Percentiles rank a stretch among this genome's conserved stretches.
phyloP scores from a whole-genome alignment of 805 yeast species.

The Nakazawaea laoshanensis region DNA sequence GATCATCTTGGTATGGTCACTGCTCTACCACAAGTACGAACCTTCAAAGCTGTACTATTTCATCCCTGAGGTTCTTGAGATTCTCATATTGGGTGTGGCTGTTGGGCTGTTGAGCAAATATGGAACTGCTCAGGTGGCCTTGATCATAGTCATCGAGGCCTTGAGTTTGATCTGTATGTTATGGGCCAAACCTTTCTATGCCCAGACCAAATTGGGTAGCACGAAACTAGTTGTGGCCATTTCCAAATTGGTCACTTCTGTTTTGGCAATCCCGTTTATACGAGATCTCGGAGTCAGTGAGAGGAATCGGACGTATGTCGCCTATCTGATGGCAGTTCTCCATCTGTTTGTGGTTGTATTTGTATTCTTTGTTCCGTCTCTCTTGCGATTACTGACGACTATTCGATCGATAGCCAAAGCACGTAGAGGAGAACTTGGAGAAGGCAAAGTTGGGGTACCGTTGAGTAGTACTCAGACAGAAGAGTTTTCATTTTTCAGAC shows the following conservation, averaged over 20 bases:
- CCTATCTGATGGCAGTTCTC: slow-evolving; percentile 32
- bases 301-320: slow-evolving; percentile 29
- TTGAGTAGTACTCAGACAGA: neutral
- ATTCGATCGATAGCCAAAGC: slow-evolving; percentile 12
- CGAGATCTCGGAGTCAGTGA: slow-evolving; percentile 27
- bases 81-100: slow-evolving; percentile 28
- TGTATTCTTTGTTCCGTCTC: slow-evolving; percentile 19
- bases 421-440: slow-evolving; percentile 12
- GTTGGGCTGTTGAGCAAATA: slow-evolving; percentile 34
- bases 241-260: slow-evolving; percentile 29
- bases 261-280: slow-evolving; percentile 36
- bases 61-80: slow-evolving; percentile 24
- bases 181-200: slow-evolving; percentile 22
- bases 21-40: slow-evolving; percentile 31
- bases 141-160: slow-evolving; percentile 28
- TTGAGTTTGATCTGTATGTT: slow-evolving; percentile 19
- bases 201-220: slow-evolving; percentile 22
- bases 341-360: slow-evolving; percentile 22
- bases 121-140: slow-evolving; percentile 35
- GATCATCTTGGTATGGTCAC: slow-evolving; percentile 37
- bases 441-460: slow-evolving; percentile 2
- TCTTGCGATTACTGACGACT: slow-evolving; percentile 14
- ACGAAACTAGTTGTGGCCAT: slow-evolving; percentile 25
- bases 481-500: neutral
- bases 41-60: slow-evolving; percentile 32